Percentiles rank a stretch among this genome's conserved stretches.
Evolutionary conservation across 306 rosid genomes (phyloP).

Genomic region (Glycyrrhiza uralensis): DNA sequence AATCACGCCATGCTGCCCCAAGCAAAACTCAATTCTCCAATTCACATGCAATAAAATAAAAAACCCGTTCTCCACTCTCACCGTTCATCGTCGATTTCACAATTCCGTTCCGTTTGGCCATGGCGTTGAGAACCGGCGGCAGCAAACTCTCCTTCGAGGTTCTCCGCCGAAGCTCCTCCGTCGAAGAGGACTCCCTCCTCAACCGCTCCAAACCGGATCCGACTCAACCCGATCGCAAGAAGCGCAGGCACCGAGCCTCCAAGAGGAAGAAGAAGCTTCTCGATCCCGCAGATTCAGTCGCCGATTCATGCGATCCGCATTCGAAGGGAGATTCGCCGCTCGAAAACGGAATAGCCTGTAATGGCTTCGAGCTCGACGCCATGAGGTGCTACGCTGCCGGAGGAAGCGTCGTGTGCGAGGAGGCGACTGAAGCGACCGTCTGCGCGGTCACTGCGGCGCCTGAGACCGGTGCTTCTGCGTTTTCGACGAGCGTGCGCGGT

Average conservation of each 20-base stretch:
- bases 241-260: conserved; percentile 47
- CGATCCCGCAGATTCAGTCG: conserved; percentile 40
- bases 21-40: neutral
- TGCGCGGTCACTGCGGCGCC: conserved; percentile 30
- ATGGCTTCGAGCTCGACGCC: conserved; percentile 44
- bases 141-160: conserved; percentile 69
- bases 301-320: conserved; percentile 26
- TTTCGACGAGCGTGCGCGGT: conserved; percentile 34
- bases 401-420: conserved; percentile 45
- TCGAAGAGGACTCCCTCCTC: conserved; percentile 32
- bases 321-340: neutral
- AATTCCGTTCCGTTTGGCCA: conserved; percentile 15
- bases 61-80: neutral
- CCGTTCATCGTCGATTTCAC: neutral
- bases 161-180: conserved; percentile 39
- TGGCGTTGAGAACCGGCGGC: conserved; percentile 62
- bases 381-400: conserved; percentile 14
- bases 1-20: neutral
- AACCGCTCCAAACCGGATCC: conserved; percentile 37
- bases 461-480: conserved; percentile 36
- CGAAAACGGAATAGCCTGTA: conserved; percentile 8
- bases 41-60: neutral
- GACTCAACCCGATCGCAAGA: conserved; percentile 35
- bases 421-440: conserved; percentile 31
- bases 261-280: conserved; percentile 47